Evolutionary conservation across 208 protist species (phyloP).

Genomic region (Endotrypanum monterogeii): DNA sequence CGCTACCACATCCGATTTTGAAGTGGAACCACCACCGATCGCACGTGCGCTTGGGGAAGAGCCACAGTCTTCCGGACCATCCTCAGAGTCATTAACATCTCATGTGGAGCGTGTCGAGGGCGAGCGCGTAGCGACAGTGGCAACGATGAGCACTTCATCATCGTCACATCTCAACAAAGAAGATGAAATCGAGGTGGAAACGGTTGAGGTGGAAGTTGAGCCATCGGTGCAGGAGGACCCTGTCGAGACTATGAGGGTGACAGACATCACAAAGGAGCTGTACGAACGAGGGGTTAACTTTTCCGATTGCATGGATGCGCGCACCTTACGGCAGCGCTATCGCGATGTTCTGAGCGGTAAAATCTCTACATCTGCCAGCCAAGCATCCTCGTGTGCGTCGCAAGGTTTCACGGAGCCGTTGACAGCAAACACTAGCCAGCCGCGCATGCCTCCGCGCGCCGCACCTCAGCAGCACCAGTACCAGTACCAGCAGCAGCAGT

Average conservation of each 20-base stretch:
- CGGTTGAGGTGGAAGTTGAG: constrained; percentile 85
- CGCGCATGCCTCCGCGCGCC: constrained; percentile 38
- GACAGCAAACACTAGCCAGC: constrained; percentile 36
- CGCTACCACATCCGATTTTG: constrained; percentile 44
- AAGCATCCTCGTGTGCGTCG: constrained; percentile 3
- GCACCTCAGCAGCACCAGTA: constrained; percentile 28
- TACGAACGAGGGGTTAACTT: constrained; percentile 90
- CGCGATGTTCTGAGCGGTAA: constrained; percentile 76
- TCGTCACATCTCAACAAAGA: constrained; percentile 8
- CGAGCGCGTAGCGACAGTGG: constrained; percentile 47
- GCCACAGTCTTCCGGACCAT: constrained; percentile 6
- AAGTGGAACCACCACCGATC: constrained; percentile 68
- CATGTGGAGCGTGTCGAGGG: constrained; percentile 72
- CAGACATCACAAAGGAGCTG: constrained; percentile 89
- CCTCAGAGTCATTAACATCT: neutral
- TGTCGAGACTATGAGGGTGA: constrained; percentile 81
- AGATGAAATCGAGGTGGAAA: constrained; percentile 85
- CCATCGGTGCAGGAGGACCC: constrained; percentile 34
- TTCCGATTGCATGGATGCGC: constrained; percentile 87
- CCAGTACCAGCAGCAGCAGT: constrained; percentile 49
- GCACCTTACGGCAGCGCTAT: constrained; percentile 83
- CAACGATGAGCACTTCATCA: neutral
- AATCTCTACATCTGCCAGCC: constrained; percentile 23
- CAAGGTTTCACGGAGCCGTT: constrained; percentile 36
- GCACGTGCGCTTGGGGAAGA: constrained; percentile 49